Percentiles rank a stretch among this genome's conserved stretches.
These are phyloP conservation scores for Fusarium paranaense DNA, from an alignment of 2,329 filamentous ascomycete genomes.

Conservation along the genomic window DNA sequence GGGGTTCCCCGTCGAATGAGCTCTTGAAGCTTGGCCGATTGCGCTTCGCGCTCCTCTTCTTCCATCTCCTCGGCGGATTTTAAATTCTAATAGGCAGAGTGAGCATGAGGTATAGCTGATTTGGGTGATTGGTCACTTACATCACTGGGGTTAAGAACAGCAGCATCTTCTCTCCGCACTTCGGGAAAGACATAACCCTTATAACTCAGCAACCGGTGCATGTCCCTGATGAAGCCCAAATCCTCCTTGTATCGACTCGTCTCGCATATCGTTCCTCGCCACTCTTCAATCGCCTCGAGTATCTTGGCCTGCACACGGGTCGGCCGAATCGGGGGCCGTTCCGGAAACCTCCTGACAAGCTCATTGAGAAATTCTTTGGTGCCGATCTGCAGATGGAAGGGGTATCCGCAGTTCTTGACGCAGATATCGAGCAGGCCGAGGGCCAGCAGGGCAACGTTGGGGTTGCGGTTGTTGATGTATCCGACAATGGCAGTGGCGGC, in stretches of 20 bases:
- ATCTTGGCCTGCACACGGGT: conserved; percentile 92
- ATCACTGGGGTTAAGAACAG: conserved; percentile 95
- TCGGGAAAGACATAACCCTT: conserved; percentile 98
- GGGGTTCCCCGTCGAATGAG: conserved; percentile 92
- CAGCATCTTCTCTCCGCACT: conserved; percentile 91
- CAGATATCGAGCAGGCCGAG: conserved; percentile 96
- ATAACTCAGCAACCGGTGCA: conserved; percentile 95
- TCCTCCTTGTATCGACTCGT: conserved; percentile 98
- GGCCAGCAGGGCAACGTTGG: conserved; percentile 91
- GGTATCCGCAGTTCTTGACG: conserved; percentile 99
- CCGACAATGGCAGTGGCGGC: conserved; percentile 92
- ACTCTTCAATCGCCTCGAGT: conserved; percentile 96
- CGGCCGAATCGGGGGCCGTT: conserved; percentile 87
- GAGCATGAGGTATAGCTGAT: conserved; percentile 54
- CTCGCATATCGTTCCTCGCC: conserved; percentile 97
- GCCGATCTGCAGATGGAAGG: conserved; percentile 97
- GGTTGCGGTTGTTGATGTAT: conserved; percentile 96
- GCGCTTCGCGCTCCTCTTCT: conserved; percentile 92
- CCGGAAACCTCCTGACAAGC: conserved; percentile 93
- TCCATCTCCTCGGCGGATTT: conserved; percentile 99
- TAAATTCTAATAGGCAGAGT: conserved; percentile 72
- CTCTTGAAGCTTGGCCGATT: conserved; percentile 98
- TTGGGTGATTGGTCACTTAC: conserved; percentile 66
- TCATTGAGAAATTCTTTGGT: conserved; percentile 99
- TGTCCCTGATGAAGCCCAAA: conserved; percentile 94